These are phyloP conservation scores for Tagetes patula DNA, from an alignment of 129 eudicot species.

Conservation along the genomic window DNA sequence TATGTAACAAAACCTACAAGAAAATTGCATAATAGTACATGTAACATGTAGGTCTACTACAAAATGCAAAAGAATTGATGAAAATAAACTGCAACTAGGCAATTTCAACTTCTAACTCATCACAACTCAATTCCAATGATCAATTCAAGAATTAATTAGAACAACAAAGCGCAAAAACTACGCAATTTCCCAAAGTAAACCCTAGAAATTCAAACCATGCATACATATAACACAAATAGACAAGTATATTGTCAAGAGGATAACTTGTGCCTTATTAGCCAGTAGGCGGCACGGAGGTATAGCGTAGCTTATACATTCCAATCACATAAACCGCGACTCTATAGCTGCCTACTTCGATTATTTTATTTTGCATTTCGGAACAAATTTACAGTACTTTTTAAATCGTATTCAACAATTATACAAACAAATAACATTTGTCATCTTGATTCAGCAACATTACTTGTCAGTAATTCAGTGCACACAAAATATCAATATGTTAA, in stretches of 20 bases:
- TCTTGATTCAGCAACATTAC: slow-evolving; percentile 3
- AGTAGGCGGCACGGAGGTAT: slow-evolving; percentile 77
- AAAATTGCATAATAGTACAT: not conserved
- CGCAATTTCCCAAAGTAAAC: not conserved
- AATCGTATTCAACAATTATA: not conserved
- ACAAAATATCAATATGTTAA: not conserved
- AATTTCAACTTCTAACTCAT: not conserved
- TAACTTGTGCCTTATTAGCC: slow-evolving; percentile 96
- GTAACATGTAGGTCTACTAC: not conserved
- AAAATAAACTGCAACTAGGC: not conserved
- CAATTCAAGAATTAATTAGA: not conserved
- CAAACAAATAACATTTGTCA: not conserved
- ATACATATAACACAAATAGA: not conserved
- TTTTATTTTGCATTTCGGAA: not conserved
- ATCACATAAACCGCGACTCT: slow-evolving; percentile 76
- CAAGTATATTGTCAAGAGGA: not conserved
- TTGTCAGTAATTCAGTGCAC: not conserved
- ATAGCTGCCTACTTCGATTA: not conserved
- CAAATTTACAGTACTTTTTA: not conserved
- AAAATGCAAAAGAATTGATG: not conserved
- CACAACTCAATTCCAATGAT: not conserved
- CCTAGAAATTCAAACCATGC: slow-evolving; percentile 4
- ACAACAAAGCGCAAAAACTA: not conserved
- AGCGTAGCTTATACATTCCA: slow-evolving; percentile 79
- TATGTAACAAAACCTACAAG: not conserved